Percentiles rank a stretch among this genome's conserved stretches.
These are phyloP conservation scores for Rauvolfia tetraphylla DNA, from an alignment of 257 asterid genomes.

Conservation along the genomic window DNA sequence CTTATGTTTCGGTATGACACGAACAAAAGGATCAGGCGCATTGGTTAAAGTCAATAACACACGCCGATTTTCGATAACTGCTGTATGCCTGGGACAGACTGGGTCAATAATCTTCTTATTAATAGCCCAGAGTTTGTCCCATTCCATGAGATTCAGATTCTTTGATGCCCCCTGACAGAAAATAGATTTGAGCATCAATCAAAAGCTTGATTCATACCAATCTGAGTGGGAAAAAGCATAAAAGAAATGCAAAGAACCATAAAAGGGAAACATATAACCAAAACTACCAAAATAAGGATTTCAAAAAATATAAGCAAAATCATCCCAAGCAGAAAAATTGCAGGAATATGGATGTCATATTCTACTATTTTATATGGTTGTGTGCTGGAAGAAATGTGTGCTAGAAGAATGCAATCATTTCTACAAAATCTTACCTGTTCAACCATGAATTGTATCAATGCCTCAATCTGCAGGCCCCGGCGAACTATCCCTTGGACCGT, in stretches of 20 bases:
- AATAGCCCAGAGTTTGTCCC: constrained; percentile 98
- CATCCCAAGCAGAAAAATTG: background rate
- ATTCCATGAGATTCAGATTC: constrained; percentile 96
- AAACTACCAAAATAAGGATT: background rate
- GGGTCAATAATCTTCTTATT: constrained; percentile 93
- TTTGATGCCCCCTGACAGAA: constrained; percentile 88
- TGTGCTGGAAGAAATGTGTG: background rate
- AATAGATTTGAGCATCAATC: constrained; percentile 1
- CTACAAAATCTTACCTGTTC: constrained; percentile 61
- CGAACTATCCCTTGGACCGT: constrained; percentile 98
- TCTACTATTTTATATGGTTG: background rate
- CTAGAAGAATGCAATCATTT: background rate
- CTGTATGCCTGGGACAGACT: constrained; percentile 93
- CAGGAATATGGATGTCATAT: background rate
- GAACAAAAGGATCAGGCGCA: constrained; percentile 74
- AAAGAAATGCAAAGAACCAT: background rate
- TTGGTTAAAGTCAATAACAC: constrained; percentile 58
- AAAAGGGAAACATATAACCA: background rate
- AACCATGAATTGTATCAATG: constrained; percentile 82
- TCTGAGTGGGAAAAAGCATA: background rate
- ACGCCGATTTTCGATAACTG: constrained; percentile 60
- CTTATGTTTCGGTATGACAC: constrained; percentile 72
- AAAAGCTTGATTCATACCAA: background rate
- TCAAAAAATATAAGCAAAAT: background rate
- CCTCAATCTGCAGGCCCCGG: constrained; percentile 84